Evolutionary conservation across 192 early-diverging fungal genomes (phyloP).

Genomic region (Dimargaris verticillata): DNA sequence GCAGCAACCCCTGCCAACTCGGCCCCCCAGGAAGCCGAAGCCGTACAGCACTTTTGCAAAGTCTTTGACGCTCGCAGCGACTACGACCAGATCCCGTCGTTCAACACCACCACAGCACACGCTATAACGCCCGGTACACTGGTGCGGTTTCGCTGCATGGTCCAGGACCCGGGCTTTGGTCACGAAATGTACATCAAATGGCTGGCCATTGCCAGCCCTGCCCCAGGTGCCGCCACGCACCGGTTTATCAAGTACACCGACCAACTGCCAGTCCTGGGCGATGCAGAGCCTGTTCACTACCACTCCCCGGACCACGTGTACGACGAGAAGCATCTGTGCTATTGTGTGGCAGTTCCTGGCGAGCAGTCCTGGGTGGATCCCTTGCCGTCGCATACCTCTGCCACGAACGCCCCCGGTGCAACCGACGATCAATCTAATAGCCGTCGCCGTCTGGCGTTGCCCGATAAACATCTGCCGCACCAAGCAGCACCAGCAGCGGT

Average conservation of each 20-base stretch:
- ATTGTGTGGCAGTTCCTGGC: slow-evolving; percentile 57
- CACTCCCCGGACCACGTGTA: slow-evolving; percentile 23
- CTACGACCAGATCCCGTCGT: slow-evolving; percentile 6
- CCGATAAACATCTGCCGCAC: background rate
- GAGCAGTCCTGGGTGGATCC: slow-evolving; percentile 35
- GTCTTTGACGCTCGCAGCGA: background rate
- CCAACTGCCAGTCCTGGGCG: slow-evolving; percentile 17
- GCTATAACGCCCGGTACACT: slow-evolving; percentile 15
- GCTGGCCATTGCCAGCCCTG: background rate
- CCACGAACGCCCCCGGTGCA: background rate
- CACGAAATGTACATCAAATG: slow-evolving; percentile 29
- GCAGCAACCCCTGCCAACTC: background rate
- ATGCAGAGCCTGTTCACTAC: background rate
- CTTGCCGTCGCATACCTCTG: background rate
- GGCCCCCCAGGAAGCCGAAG: background rate
- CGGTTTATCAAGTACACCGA: slow-evolving; percentile 18
- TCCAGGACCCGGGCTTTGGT: slow-evolving; percentile 60
- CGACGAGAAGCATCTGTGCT: slow-evolving; percentile 44
- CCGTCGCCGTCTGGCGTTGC: background rate
- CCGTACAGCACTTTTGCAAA: background rate
- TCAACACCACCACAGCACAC: background rate
- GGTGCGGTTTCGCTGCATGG: slow-evolving; percentile 64
- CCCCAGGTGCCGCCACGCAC: background rate
- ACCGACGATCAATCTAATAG: background rate
- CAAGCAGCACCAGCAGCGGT: background rate